A percentile compares a stretch with the other conserved stretches of the same genome.
Evolutionary conservation across 192 early-diverging fungal genomes (phyloP).

Genomic region (Coemansia sp.): DNA sequence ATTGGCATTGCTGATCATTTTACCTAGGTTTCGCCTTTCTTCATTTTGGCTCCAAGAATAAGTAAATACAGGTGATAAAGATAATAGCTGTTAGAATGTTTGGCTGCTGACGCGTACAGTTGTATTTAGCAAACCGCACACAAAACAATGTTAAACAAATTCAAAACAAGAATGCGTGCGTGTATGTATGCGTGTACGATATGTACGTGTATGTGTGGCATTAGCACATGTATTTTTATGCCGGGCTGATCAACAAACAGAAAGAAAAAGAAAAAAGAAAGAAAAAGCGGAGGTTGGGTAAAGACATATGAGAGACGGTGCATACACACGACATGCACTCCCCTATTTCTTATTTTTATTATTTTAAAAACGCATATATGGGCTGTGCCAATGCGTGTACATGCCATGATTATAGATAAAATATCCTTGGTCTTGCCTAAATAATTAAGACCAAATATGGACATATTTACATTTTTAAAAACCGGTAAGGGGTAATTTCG

Average conservation of each 20-base stretch:
- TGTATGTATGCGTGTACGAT: too few species aligned
- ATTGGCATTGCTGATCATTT: constrained; percentile 2
- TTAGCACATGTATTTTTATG: neutral
- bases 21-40: neutral
- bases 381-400: neutral
- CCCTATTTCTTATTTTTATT: neutral
- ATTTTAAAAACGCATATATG: neutral
- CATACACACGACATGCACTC: neutral
- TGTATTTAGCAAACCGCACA: neutral
- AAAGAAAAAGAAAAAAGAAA: too few species aligned
- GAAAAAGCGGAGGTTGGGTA: neutral
- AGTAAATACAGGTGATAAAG: neutral
- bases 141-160: neutral
- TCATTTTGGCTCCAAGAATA: neutral
- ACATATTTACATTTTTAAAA: constrained; percentile 8
- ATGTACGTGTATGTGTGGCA: neutral
- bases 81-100: neutral
- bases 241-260: neutral
- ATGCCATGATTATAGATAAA: neutral
- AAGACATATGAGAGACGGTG: neutral
- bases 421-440: neutral
- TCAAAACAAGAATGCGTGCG: too few species aligned
- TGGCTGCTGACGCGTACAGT: neutral
- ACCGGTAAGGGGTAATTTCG: neutral
- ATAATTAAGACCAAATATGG: constrained; percentile 9